These are phyloP conservation scores for Jacaranda copaia DNA, from an alignment of 257 asterid species.

Conservation along the genomic window DNA sequence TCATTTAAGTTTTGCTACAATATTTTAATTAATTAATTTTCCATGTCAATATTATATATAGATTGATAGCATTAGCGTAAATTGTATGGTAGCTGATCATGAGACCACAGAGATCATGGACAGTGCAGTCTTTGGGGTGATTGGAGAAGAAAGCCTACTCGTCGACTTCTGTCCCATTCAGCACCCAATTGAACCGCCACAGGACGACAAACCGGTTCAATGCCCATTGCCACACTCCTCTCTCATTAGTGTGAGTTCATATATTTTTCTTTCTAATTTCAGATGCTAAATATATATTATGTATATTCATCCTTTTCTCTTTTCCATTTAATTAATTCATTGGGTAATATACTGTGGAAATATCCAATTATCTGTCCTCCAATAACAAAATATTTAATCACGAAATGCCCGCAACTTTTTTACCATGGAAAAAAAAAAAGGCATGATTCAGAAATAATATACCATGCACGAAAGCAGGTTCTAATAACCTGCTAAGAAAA, in stretches of 20 bases:
- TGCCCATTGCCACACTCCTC: conserved; percentile 39
- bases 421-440: too few relatives aligned
- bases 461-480: too few relatives aligned
- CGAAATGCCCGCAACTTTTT: too few relatives aligned
- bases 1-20: background rate
- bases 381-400: too few relatives aligned
- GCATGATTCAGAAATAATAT: too few relatives aligned
- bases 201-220: conserved; percentile 34
- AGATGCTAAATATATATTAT: too few relatives aligned
- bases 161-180: conserved; percentile 34
- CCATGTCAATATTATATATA: background rate
- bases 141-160: conserved; percentile 19
- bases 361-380: too few relatives aligned
- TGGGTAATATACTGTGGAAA: too few relatives aligned
- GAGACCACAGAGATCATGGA: conserved; percentile 7
- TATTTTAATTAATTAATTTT: too few relatives aligned
- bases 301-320: background rate
- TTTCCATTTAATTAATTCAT: background rate
- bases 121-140: background rate
- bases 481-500: too few relatives aligned
- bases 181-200: conserved; percentile 40
- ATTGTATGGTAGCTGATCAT: background rate
- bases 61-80: conserved; percentile 26
- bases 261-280: too few relatives aligned
- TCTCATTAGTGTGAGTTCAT: conserved; percentile 29